Percentiles rank a stretch among this genome's conserved stretches.
phyloP scores from a whole-genome alignment of 1,284 basidiomycete species.

The Ceratobasidium sp. region DNA sequence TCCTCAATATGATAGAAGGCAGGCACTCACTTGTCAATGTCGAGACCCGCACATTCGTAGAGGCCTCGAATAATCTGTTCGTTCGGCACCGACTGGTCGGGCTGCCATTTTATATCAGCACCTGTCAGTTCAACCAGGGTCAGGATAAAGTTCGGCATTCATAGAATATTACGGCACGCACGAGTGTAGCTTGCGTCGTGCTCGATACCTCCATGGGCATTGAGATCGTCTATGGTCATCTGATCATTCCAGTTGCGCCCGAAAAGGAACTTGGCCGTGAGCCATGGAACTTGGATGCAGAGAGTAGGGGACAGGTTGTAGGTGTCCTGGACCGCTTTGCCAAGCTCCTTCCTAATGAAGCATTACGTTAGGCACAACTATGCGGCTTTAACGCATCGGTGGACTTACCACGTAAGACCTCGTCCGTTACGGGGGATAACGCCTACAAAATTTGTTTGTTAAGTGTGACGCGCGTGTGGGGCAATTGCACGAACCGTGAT shows the following conservation, averaged over 20 bases:
- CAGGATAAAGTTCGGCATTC: neutral
- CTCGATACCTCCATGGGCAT: slow-evolving; percentile 43
- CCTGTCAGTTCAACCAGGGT: slow-evolving; percentile 9
- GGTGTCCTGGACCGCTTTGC: slow-evolving; percentile 27
- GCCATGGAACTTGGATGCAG: slow-evolving; percentile 42
- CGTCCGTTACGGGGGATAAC: slow-evolving; percentile 43
- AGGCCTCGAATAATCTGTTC: slow-evolving; percentile 19
- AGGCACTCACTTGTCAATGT: slow-evolving; percentile 28
- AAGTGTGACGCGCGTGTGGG: neutral
- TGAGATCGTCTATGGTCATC: slow-evolving; percentile 42
- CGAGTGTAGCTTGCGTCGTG: slow-evolving; percentile 44
- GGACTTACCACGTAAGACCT: slow-evolving; percentile 29
- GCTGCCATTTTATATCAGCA: slow-evolving; percentile 37
- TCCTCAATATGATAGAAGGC: neutral
- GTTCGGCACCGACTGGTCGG: slow-evolving; percentile 23
- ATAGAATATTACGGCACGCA: neutral
- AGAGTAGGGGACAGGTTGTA: slow-evolving; percentile 45
- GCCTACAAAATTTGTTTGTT: slow-evolving; percentile 10
- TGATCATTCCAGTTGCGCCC: slow-evolving; percentile 35
- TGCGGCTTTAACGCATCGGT: slow-evolving; percentile 1
- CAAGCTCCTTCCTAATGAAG: slow-evolving; percentile 38
- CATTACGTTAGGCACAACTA: neutral
- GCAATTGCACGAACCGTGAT: slow-evolving; percentile 38
- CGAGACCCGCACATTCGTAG: slow-evolving; percentile 20
- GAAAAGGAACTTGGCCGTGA: slow-evolving; percentile 39